Base-by-base conservation (phyloP, 169 alveolate species). In the Plasmodium berghei region DNA sequence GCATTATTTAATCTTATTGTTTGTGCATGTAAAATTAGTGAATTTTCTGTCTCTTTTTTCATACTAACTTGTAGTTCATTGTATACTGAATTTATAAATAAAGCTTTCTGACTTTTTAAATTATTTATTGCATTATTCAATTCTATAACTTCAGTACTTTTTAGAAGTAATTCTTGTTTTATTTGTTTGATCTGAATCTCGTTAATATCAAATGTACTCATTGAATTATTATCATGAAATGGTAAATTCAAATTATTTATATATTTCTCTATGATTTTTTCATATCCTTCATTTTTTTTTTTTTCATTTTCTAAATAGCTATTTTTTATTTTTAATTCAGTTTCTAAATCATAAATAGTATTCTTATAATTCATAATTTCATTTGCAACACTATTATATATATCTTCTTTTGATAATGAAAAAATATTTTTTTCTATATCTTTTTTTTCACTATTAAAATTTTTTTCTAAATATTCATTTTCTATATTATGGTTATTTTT, bases 231-330 rank as follows among this genome's bases (percentile, higher is more conserved):
- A 9, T 9, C 24, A 46, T 14, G 12, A 1, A 55, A 20, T 6
- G 14, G 18, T 4, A 24, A 2, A 75, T 67, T 75, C 12, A 67
- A n/a, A 20, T 48, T 66, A 0, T 52, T 26, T 5, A 75, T 20
- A 28, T 63, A 75, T 28, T 42, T 75, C 9, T 46, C 56, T 14
- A 75, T 22, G 8, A 63, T 63, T 6, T 63, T 45, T n/a, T 10
- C 70, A 63, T 75, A 75, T 22, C 64, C 75, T n/a, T 75, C 89
- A 46, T 75, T 75, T 55, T 75, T 75, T 42, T 18, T 75, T 55
- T 69, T 75, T 6, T 75, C 89, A 75, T 63, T 75, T 26, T 22
- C 28, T 1, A 48, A 48, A 42, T 63, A 62, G 24, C 89, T 62
- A 20, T 46, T 75, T 45, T 49, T 18, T 12, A 63, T 67, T 63